Evolutionary conservation across 108 stramenopile species (phyloP).

Genomic region (Chaetoceros muelleri): DNA sequence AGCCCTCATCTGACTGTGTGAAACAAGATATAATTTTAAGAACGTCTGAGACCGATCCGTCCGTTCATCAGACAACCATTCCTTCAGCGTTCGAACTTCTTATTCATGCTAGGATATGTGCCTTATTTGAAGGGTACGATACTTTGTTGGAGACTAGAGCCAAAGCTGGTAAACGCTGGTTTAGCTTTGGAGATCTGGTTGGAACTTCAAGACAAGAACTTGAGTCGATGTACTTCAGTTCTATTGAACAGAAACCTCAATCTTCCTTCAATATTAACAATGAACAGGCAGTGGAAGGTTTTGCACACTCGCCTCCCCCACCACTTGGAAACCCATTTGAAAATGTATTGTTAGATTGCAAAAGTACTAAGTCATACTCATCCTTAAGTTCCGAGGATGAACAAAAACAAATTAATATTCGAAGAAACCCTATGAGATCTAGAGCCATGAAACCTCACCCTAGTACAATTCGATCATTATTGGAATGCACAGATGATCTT

Average conservation of each 20-base stretch:
- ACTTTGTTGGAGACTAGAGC: not conserved
- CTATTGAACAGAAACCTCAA: not conserved
- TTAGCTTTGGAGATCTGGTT: not conserved
- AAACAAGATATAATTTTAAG: slow-evolving; percentile 10
- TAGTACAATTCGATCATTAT: slow-evolving; percentile 16
- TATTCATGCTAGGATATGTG: slow-evolving; percentile 30
- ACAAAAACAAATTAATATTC: not conserved
- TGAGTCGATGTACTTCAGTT: not conserved
- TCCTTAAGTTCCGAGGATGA: not conserved
- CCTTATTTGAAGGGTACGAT: slow-evolving; percentile 40
- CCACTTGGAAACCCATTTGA: not conserved
- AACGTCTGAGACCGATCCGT: slow-evolving; percentile 44
- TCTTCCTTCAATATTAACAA: not conserved
- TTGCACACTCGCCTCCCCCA: not conserved
- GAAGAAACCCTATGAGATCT: not conserved
- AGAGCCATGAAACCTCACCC: not conserved
- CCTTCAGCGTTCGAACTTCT: slow-evolving; percentile 38
- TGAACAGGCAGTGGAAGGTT: not conserved
- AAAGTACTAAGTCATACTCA: not conserved
- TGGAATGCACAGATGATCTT: slow-evolving; percentile 26
- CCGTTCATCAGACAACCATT: slow-evolving; percentile 53
- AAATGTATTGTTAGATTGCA: too few species aligned
- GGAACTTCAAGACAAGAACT: not conserved
- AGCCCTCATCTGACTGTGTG: not conserved
- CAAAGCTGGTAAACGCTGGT: not conserved